Base-by-base conservation (phyloP, 1,139 yeast species). In the Suhomyces coccinellae region DNA sequence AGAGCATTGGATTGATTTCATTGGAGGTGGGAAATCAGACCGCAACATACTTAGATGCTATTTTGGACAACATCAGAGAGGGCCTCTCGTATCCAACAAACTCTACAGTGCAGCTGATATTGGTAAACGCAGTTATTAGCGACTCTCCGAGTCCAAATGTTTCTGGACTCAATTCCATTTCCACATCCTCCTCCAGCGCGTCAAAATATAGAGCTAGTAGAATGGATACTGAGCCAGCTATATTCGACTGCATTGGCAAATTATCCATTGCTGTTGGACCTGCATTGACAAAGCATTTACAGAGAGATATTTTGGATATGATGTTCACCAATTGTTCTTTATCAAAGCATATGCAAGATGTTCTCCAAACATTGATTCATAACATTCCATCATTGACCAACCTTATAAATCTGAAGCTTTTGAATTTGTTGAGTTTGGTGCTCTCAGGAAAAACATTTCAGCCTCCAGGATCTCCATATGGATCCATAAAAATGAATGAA, bases 241-340 rank as follows among this genome's bases (percentile, higher is more conserved):
- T 93, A 17, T 93, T 91, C 57, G 90, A 87, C 54, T 93, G 98
- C 61, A 78, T 93, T 41, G 89, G 95, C 0, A 87, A 88, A 66
- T 70, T 93, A 40, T 91, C 97, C 0, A 77, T 79, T 20, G 95
- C 98, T 0, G 90, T 91, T 11, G 98, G 97, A 0, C 96, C 97
- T n/a, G 96, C 97, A 1, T 72, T 93, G 44, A 87, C 97, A 0
- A 91, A 91, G 59, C 93, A 89, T 59, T 71, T 93, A 50, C 93
- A 90, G 52, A 77, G 85, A 51, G 96, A 89, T 56, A 79, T 91
- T 20, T 69, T 93, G 47, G 95, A 86, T 53, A 75, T 87, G 71
- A 79, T 91, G 68, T 77, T 93, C 56, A 79, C 73, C 39, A 73
- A 86, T 44, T 89, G 97, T 52, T 88, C 96, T 0, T 74, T 93